phyloP scores from a whole-genome alignment of 2,329 filamentous ascomycete species.

The Apiospora phragmitis region DNA sequence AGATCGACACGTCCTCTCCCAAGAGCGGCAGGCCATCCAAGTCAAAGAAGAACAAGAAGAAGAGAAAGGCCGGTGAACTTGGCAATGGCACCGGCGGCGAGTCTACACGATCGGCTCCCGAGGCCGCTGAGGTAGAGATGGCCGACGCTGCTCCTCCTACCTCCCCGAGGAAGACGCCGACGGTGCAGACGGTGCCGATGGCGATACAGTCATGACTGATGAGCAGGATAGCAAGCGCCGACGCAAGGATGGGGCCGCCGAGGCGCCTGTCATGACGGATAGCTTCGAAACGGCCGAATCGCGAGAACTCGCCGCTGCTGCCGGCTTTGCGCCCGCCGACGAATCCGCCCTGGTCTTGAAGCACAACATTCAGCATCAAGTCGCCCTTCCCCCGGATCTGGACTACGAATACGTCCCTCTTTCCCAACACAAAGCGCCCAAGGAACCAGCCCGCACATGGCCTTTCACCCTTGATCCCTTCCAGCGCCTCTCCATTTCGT shows the following conservation, averaged over 20 bases:
- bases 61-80: constrained; percentile 82
- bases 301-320: constrained; percentile 80
- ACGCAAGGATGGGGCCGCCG: constrained; percentile 65
- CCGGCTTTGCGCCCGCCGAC: constrained; percentile 67
- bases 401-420: constrained; percentile 96
- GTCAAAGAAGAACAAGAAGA: constrained; percentile 65
- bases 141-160: constrained; percentile 33
- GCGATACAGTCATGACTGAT: constrained; percentile 40
- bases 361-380: constrained; percentile 98
- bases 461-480: constrained; percentile 95
- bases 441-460: constrained; percentile 80
- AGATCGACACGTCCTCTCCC: constrained; percentile 28
- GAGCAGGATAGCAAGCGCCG: constrained; percentile 61
- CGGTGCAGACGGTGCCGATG: constrained; percentile 28
- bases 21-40: constrained; percentile 33
- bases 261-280: constrained; percentile 84
- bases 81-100: constrained; percentile 48
- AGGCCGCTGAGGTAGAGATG: constrained; percentile 27
- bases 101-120: constrained; percentile 35
- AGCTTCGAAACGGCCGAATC: constrained; percentile 94
- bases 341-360: constrained; percentile 80
- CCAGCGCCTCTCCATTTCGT: constrained; percentile 90
- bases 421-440: constrained; percentile 88
- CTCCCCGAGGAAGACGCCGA: constrained; percentile 37
- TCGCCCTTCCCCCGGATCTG: constrained; percentile 88